Conservation (phyloP, 169 alveolate species). For the Amoebophrya sp. region DNA sequence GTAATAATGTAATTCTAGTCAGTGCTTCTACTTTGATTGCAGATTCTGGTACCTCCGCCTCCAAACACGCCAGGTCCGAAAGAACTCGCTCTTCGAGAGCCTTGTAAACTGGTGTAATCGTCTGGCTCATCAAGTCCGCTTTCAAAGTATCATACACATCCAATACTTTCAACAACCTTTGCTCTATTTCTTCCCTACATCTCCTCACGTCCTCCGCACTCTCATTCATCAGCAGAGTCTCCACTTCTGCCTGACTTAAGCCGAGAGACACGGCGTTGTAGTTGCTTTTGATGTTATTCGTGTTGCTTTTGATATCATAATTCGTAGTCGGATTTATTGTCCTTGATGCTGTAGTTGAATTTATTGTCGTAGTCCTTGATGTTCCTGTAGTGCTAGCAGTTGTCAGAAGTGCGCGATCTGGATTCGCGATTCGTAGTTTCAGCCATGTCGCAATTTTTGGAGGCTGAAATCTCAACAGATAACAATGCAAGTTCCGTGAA, state of each 20-base stretch:
- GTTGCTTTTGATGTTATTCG: not conserved
- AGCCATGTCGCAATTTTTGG: not conserved
- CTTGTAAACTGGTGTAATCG: not conserved
- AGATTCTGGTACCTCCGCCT: not conserved
- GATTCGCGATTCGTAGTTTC: not conserved
- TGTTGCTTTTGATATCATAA: not conserved
- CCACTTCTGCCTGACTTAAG: not conserved
- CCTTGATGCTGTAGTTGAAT: too few species aligned
- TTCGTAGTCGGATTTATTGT: too few species aligned
- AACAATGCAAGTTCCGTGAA: not conserved
- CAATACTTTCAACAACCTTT: not conserved
- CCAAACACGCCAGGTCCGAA: not conserved
- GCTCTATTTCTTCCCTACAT: not conserved
- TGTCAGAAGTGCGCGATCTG: not conserved
- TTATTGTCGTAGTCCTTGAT: too few species aligned
- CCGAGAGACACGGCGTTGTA: not conserved
- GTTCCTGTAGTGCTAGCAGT: not conserved
- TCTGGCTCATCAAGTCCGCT: not conserved
- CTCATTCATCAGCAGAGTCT: not conserved
- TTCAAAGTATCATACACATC: not conserved
- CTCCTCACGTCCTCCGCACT: not conserved
- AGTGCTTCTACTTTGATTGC: not conserved
- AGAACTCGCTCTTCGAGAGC: conserved; percentile 6
- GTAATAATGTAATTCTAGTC: not conserved
- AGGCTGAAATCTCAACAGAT: not conserved